These are phyloP conservation scores for Glaciozyma martinii DNA, from an alignment of 768 basidiomycete genomes.

Conservation along the genomic window DNA sequence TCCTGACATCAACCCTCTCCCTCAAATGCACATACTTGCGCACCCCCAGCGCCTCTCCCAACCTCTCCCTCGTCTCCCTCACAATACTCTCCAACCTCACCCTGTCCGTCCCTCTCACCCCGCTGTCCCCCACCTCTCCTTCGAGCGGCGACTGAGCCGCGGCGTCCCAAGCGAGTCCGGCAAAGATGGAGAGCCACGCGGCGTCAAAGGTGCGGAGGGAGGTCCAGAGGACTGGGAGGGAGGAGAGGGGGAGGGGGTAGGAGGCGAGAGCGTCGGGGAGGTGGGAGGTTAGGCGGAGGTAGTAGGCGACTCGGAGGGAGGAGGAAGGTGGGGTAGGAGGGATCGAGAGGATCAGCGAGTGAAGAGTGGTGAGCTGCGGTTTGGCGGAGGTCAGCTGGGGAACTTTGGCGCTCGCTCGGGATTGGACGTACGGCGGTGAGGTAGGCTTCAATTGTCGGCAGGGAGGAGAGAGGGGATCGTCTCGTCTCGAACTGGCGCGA, in stretches of 20 bases:
- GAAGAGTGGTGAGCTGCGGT: slow-evolving; percentile 6
- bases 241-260: slow-evolving; percentile 5
- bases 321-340: slow-evolving; percentile 13
- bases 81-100: slow-evolving; percentile 17
- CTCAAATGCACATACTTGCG: slow-evolving; percentile 18
- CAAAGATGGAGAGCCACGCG: slow-evolving; percentile 10
- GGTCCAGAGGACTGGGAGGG: neutral
- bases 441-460: slow-evolving; percentile 7
- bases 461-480: neutral
- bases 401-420: fast-evolving
- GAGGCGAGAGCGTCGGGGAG: slow-evolving; percentile 15
- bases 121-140: neutral
- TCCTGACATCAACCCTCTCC: neutral
- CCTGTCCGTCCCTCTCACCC: slow-evolving; percentile 16
- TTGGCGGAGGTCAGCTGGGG: neutral
- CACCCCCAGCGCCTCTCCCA: slow-evolving; percentile 9
- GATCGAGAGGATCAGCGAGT: slow-evolving; percentile 20
- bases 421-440: slow-evolving; percentile 3
- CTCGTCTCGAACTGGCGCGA: slow-evolving; percentile 5
- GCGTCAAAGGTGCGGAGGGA: slow-evolving; percentile 13
- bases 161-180: slow-evolving; percentile 15
- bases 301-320: slow-evolving; percentile 12
- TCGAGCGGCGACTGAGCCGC: neutral
- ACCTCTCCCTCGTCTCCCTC: neutral
- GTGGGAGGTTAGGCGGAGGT: slow-evolving; percentile 16